These are phyloP conservation scores for Clarireedia paspali DNA, from an alignment of 2,329 filamentous ascomycete species.

Conservation along the genomic window DNA sequence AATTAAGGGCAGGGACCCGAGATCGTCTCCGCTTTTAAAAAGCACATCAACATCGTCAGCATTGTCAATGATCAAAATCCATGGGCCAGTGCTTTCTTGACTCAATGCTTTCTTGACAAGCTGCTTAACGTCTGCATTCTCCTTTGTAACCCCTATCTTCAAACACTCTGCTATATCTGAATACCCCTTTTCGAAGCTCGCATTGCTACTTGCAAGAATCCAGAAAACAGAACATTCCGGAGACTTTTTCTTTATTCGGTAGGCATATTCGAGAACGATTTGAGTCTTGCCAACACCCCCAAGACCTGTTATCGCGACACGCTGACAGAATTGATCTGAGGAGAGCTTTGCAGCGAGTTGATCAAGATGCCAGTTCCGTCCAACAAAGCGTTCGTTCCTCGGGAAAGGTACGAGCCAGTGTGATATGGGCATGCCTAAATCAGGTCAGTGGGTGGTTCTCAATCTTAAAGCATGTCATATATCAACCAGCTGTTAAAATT, in stretches of 20 bases:
- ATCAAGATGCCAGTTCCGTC: neutral
- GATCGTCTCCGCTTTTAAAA: slow-evolving; percentile 11
- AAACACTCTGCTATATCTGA: slow-evolving; percentile 29
- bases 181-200: slow-evolving; percentile 23
- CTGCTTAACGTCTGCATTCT: slow-evolving; percentile 7
- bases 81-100: slow-evolving; percentile 24
- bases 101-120: slow-evolving; percentile 8
- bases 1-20: neutral
- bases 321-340: neutral
- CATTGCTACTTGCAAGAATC: slow-evolving; percentile 34
- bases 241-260: slow-evolving; percentile 30
- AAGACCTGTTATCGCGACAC: slow-evolving; percentile 21
- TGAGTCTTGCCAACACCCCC: slow-evolving; percentile 38
- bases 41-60: slow-evolving; percentile 31
- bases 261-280: slow-evolving; percentile 33
- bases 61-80: slow-evolving; percentile 35
- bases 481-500: no score
- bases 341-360: neutral
- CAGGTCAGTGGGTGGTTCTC: no score
- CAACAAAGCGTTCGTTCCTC: neutral
- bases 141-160: slow-evolving; percentile 7
- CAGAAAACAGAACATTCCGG: slow-evolving; percentile 36
- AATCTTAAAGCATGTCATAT: no score
- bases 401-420: neutral
- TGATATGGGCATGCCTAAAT: no score